These are phyloP conservation scores for Nakazawaea siamensis DNA, from an alignment of 805 yeast genomes.

Conservation along the genomic window DNA sequence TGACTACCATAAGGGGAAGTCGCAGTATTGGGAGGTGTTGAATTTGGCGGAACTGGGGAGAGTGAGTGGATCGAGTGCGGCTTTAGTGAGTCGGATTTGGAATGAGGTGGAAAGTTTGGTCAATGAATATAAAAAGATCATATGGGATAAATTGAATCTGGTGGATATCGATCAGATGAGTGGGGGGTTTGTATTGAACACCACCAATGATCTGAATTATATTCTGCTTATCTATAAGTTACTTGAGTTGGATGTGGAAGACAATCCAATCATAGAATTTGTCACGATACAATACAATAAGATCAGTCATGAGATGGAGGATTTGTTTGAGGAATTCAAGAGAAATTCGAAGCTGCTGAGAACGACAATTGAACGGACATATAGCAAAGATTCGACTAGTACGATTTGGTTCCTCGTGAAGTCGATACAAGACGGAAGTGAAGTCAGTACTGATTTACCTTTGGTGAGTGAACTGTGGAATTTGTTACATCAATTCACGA, in stretches of 20 bases:
- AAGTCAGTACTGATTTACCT: constrained; percentile 33
- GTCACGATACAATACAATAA: constrained; percentile 38
- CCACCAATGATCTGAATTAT: constrained; percentile 18
- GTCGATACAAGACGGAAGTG: background rate
- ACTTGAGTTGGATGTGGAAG: constrained; percentile 53
- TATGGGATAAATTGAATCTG: constrained; percentile 42
- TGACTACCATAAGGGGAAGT: constrained; percentile 45
- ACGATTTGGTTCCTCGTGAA: constrained; percentile 5
- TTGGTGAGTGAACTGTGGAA: constrained; percentile 54
- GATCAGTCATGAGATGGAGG: constrained; percentile 29
- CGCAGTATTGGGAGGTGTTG: constrained; percentile 11
- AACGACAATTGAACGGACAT: constrained; percentile 19
- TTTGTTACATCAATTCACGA: constrained; percentile 31
- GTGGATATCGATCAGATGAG: constrained; percentile 24
- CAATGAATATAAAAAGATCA: constrained; percentile 40
- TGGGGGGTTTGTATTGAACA: constrained; percentile 16
- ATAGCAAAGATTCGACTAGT: constrained; percentile 4
- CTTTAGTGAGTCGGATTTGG: constrained; percentile 47
- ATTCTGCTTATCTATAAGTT: constrained; percentile 42
- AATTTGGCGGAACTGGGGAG: constrained; percentile 8
- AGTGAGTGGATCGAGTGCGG: constrained; percentile 8
- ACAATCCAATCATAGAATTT: constrained; percentile 62
- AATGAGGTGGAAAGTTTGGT: constrained; percentile 43
- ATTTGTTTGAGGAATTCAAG: constrained; percentile 32
- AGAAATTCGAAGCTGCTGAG: constrained; percentile 31